Evolutionary conservation across 805 yeast species (phyloP), one percentile per base, ranked within the genome.

Genomic region (Candida railenensis): DNA sequence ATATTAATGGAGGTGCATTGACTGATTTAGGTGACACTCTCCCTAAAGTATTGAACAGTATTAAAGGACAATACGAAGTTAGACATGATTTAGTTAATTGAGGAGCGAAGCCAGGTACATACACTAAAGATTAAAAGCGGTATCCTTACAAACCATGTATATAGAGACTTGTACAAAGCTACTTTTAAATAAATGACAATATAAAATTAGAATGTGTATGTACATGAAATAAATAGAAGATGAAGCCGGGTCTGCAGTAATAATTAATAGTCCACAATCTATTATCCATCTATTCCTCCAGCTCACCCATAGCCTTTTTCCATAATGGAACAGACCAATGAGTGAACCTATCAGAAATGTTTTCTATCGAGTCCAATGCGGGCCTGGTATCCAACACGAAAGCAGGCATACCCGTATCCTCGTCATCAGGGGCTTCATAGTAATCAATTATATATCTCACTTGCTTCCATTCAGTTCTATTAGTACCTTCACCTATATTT

Each of bases 321-420:
- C 87, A 80, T 37, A 79, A 61, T 11, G 90, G 89, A 43, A 74
- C 72, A 42, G 82, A 69, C 85, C 91, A 88, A 55, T 77, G 84
- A 19, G 65, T 65, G 44, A 86, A 68, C 50, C 98, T 76, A 61
- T 90, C 98, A 45, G 63, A 57, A 2, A 84, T 89, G 54, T 76
- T 84, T 1, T 69, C 66, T 1, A 81, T 56, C 48, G 74, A 75
- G 65, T 94, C 99, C 51, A 90, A 70, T 0, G 96, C 99, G 0
- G 99, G 99, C 55, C 99, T 81, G 15, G 95, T 97, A 66, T 94
- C 99, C 52, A 95, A 77, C 66, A 81, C 83, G 63, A 94, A 94
- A 1, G 96, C 80, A 4, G 99, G 98, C 81, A 85, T 80, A 2
- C 96, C 97, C 37, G 87, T 82, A 16, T 78, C 83, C 50, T 78